Evolutionary conservation across 768 basidiomycete genomes (phyloP), one percentile per base, ranked within the genome.

Genomic region (Pisolithus microcarpus): DNA sequence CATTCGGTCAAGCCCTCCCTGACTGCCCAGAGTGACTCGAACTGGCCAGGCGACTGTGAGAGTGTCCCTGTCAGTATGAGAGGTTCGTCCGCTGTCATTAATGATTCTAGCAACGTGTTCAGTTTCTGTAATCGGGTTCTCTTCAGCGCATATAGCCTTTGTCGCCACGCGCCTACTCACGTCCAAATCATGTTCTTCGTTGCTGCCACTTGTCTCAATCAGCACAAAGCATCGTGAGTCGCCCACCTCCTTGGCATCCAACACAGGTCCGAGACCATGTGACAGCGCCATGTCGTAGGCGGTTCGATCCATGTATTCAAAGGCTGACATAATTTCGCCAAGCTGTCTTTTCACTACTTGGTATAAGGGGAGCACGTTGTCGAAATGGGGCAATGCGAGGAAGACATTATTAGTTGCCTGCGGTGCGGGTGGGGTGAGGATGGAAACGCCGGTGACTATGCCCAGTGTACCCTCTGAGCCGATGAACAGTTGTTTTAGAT

Each of bases 401-500:
- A 99, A 86, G 56, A 94, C 83, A 61, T 96, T 95, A 66, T 90
- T 94, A 47, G 87, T 83, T 5, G 93, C 85, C 61, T 83, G 81
- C 15, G 85, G 83, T 54, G 86, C 77, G 43, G 89, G 74, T 0
- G 96, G 89, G 19, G 94, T 90, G 54, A 97, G 76, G 62, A 99
- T 94, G 4, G 94, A 96, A 37, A 97, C 88, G 21, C 80, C 96
- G 10, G 96, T 99, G 53, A 99, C 83, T 50, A 99, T 75, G 42
- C 96, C 96, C 21, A 99, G 83, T 0, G 95, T 97, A 47, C 96
- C 96, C 65, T 99, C 96, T 6, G 89, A 85, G 11, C 96, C 96
- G 58, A 99, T 96, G 71, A 98, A 99, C 16, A 99, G 79, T 62
- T 99, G 96, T 68, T 99, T 98, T 43, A 99, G 75, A 67, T 99